A percentile compares a stretch with the other conserved stretches of the same genome.
These are phyloP conservation scores for Styphnolobium japonicum DNA, from an alignment of 306 rosid genomes.

Conservation along the genomic window DNA sequence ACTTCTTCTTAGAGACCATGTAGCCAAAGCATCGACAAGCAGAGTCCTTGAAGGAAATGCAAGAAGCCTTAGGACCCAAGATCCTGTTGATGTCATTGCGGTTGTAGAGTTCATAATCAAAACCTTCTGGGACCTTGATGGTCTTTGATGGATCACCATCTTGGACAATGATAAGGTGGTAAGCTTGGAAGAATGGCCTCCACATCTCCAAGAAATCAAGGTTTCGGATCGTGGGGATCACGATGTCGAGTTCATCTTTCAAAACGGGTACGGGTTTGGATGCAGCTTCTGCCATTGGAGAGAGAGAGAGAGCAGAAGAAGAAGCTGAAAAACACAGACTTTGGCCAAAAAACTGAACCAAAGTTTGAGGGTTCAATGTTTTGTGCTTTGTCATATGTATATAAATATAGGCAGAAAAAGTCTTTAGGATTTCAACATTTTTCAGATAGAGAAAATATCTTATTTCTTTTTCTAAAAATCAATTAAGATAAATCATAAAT, in stretches of 20 bases:
- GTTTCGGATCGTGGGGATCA: constrained; percentile 87
- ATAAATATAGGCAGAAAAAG: no score
- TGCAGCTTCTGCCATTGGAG: constrained; percentile 46
- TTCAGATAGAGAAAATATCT: no score
- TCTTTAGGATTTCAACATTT: no score
- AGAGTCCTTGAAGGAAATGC: constrained; percentile 89
- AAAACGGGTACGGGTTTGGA: constrained; percentile 45
- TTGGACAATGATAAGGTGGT: constrained; percentile 77
- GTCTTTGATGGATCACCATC: constrained; percentile 76
- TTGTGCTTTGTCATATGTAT: no score
- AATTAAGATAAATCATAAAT: no score
- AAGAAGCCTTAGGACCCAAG: constrained; percentile 75
- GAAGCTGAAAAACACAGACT: neutral
- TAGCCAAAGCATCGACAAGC: constrained; percentile 85
- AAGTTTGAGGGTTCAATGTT: no score
- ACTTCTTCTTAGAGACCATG: constrained; percentile 91
- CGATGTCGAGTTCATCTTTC: constrained; percentile 83
- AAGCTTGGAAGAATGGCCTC: constrained; percentile 71
- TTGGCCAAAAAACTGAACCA: neutral
- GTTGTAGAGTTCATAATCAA: constrained; percentile 72
- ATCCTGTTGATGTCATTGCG: constrained; percentile 76
- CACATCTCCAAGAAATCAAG: constrained; percentile 90
- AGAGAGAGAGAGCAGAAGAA: neutral
- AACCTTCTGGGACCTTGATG: constrained; percentile 70
- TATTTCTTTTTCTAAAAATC: no score